Percentiles rank a stretch among this genome's conserved stretches.
These are phyloP conservation scores for Dothidotthia symphoricarpi DNA, from an alignment of 2,329 filamentous ascomycete species.

Conservation along the genomic window DNA sequence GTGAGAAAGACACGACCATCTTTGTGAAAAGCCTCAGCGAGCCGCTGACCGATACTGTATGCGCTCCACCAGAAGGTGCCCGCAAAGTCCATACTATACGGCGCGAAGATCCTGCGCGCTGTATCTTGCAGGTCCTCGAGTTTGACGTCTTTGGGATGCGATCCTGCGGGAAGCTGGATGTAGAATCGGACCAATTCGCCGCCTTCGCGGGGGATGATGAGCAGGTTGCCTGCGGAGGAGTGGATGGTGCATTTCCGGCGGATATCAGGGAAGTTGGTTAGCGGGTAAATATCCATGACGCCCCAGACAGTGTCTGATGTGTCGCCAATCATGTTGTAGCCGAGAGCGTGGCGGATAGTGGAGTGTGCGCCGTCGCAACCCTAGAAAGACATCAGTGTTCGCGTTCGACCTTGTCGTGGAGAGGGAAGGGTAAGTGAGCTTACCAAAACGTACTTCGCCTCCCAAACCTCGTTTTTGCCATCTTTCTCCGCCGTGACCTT, in stretches of 20 bases:
- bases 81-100: slow-evolving; percentile 55
- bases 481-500: slow-evolving; percentile 36
- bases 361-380: slow-evolving; percentile 57
- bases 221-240: slow-evolving; percentile 46
- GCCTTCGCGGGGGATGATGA: slow-evolving; percentile 57
- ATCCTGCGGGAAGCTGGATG: slow-evolving; percentile 56
- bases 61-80: slow-evolving; percentile 70
- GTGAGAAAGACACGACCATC: slow-evolving; percentile 65
- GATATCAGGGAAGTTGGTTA: slow-evolving; percentile 53
- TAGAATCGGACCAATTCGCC: slow-evolving; percentile 61
- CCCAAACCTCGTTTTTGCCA: slow-evolving; percentile 29
- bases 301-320: slow-evolving; percentile 59
- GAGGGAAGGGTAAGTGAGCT: slow-evolving; percentile 40
- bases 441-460: slow-evolving; percentile 43
- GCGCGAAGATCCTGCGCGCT: slow-evolving; percentile 54
- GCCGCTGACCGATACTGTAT: slow-evolving; percentile 68
- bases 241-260: slow-evolving; percentile 52
- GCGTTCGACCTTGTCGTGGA: background rate
- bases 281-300: slow-evolving; percentile 54
- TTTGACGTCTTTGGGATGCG: slow-evolving; percentile 52
- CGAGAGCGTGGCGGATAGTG: slow-evolving; percentile 51
- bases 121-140: slow-evolving; percentile 55
- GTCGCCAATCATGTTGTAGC: slow-evolving; percentile 60
- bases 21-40: slow-evolving; percentile 68
- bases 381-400: slow-evolving; percentile 15